Percentiles rank a stretch among this genome's conserved stretches.
Evolutionary conservation across 75 land plant species (phyloP).

Genomic region (Sequoiadendron giganteum): DNA sequence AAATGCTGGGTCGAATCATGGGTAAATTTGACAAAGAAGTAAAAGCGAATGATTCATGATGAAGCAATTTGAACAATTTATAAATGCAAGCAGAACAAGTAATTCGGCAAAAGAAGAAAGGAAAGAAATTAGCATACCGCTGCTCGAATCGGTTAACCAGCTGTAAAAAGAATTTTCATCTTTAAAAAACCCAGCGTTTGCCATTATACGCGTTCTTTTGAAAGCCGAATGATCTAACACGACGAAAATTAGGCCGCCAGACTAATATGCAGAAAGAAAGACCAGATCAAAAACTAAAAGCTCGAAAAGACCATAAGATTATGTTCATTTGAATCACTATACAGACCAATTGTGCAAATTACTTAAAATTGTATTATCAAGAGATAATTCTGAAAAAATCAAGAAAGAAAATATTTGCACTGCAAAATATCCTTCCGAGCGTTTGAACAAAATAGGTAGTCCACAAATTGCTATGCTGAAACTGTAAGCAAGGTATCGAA

Average conservation of each 20-base stretch:
- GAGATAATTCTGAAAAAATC: neutral
- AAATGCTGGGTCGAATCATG: no score
- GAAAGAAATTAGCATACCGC: neutral
- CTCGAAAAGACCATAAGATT: neutral
- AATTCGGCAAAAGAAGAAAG: neutral
- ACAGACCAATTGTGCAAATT: neutral
- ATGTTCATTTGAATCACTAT: neutral
- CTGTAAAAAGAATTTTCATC: constrained; percentile 1
- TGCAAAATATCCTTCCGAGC: neutral
- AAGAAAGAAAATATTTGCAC: neutral
- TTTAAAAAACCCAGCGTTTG: neutral
- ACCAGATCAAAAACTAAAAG: neutral
- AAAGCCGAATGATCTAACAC: no score
- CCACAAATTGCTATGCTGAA: no score
- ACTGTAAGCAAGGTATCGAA: no score
- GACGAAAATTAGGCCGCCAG: neutral
- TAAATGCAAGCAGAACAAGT: neutral
- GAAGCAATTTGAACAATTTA: no score
- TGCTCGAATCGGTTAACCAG: constrained; percentile 1
- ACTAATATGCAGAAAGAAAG: neutral
- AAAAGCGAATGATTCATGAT: neutral
- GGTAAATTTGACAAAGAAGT: neutral
- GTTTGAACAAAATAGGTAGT: no score
- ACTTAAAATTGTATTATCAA: neutral
- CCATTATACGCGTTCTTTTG: neutral